Percentiles rank a stretch among this genome's conserved stretches.
Conservation (phyloP, 805 yeast species). For the Brettanomyces custersianus region DNA sequence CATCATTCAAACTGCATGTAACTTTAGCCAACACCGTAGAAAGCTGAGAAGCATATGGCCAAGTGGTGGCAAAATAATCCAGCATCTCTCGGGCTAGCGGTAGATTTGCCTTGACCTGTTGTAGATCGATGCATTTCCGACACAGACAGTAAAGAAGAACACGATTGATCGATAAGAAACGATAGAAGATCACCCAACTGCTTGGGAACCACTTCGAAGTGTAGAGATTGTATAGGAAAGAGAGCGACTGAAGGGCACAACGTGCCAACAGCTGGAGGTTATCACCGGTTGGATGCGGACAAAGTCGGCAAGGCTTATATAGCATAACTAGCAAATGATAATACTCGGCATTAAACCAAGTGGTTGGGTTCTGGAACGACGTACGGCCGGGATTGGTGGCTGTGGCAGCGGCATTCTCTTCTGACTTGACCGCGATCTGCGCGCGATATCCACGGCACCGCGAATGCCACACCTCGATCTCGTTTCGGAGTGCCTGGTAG, state of each 20-base stretch:
- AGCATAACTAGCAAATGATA: constrained; percentile 37
- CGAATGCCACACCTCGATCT: constrained; percentile 29
- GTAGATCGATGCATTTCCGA: constrained; percentile 36
- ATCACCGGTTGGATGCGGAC: constrained; percentile 34
- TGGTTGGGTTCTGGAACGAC: constrained; percentile 23
- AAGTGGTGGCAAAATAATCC: constrained; percentile 35
- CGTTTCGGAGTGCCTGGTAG: constrained; percentile 26
- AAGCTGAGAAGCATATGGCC: constrained; percentile 37
- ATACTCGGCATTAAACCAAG: constrained; percentile 34
- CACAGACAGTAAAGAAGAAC: constrained; percentile 38
- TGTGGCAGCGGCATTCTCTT: background rate
- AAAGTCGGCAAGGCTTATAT: constrained; percentile 41
- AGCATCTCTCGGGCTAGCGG: constrained; percentile 37
- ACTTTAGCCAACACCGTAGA: constrained; percentile 17
- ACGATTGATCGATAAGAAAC: constrained; percentile 38
- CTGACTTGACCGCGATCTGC: constrained; percentile 9
- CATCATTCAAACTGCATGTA: constrained; percentile 6
- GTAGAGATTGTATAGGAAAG: constrained; percentile 37
- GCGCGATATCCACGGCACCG: constrained; percentile 15
- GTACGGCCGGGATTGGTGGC: constrained; percentile 3
- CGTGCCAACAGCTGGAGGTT: constrained; percentile 35
- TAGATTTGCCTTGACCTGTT: constrained; percentile 37
- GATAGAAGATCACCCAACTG: constrained; percentile 41
- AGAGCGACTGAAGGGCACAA: constrained; percentile 35
- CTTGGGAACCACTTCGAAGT: constrained; percentile 35